Base-by-base conservation (phyloP, 2,329 filamentous ascomycete species). In the Sclerotinia trifoliorum region DNA sequence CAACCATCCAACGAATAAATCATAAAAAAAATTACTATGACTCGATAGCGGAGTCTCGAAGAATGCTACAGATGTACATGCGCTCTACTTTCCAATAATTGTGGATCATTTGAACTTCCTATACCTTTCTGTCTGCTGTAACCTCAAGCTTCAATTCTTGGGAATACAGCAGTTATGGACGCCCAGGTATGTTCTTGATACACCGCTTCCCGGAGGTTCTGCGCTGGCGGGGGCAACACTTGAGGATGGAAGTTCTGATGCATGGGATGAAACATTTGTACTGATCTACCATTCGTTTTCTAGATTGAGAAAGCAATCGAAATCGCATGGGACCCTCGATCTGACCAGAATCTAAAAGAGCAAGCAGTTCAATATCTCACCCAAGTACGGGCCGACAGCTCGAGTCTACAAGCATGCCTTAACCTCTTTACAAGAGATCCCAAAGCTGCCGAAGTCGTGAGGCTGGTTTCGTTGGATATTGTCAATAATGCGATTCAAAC, bases 251-350 rank as follows among this genome's bases (percentile, higher is more conserved):
- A n/a, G 35, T 44, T 52, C 13, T 42, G 54, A 46, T 11, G 44
- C 26, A 24, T 46, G 8, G 15, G 32, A 63, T 62, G 1, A 21
- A 42, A 26, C 48, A 51, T 17, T 35, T 56, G 32, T 49, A 60
- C 69, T 69, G 32, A 51, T 48, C 15, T 64, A 35, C 69, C 74
- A 62, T 75, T 48, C 39, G 15, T 62, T 21, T 69, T 42, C 49
- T 86, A 97, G 92, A 89, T 97, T 80, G 91, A 95, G 82, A 94
- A 92, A 82, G 95, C 95, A 80, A 95, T 98, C 82, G 88, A 95
- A 80, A 96, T 98, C 82, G 92, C 93, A 80, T 95, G 89, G 83
- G 90, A 94, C 80, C 92, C 92, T 69, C 81, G 85, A 75, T 90
- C 93, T 75, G 88, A 94, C 80, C 88, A 86, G 76, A 81, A 83